Evolutionary conservation across 352 stramenopile genomes (phyloP), one percentile per base, ranked within the genome.

Genomic region (Globisporangium cederbergense): DNA sequence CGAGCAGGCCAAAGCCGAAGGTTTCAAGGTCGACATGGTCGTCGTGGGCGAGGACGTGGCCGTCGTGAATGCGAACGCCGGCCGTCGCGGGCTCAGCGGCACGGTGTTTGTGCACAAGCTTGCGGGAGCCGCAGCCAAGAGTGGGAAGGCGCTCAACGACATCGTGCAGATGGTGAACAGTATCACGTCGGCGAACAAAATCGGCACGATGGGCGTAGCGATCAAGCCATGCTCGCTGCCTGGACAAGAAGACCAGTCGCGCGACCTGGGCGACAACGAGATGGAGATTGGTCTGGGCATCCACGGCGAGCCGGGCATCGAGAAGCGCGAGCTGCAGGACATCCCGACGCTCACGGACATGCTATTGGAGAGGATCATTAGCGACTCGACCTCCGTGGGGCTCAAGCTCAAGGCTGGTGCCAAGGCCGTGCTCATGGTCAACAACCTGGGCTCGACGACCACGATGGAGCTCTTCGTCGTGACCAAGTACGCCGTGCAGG

Each of bases 51-150:
- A 99, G 73, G 97, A 99, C 55, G 81, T 90, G 43, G 79, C 83
- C 0, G 78, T 90, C 14, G 73, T 90, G 28, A 98, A 98, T 68
- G 95, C 96, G 52, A 98, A 98, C 66, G 98, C 96, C 14, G 96
- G 96, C n/a, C 87, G 96, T 38, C 79, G 97, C n/a, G 97, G 97
- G 14, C 83, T 99, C 28, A 97, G 96, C 25, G 97, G 97, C 28
- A 99, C 96, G 0, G 86, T 99, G 6, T 81, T 99, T 40, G 94
- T 99, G 60, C 96, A 99, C 81, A 99, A 99, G 67, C 75, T 98
- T 53, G 93, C 94, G 11, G 97, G 97, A 25, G 96, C 95, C 0
- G 91, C 90, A 1, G 93, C 93, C 0, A 77, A 79, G 4, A 77
- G 77, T 4, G 93, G 93, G 1, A 76, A 87, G 51, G 71, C 86